phyloP scores from a whole-genome alignment of 345 rosid species.

The Eutrema yunnanense region DNA sequence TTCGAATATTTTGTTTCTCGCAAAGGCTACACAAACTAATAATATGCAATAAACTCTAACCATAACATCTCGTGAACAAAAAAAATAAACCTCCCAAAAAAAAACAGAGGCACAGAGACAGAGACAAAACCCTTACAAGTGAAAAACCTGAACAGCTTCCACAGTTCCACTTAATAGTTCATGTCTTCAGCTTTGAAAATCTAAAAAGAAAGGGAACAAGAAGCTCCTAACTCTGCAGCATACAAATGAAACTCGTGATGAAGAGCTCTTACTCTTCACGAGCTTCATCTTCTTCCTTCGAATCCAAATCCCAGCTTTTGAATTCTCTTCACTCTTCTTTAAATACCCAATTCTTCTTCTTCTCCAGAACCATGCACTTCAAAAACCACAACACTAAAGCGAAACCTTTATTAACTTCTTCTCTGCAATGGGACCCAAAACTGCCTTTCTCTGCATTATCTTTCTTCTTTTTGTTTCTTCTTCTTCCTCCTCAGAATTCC shows the following conservation, averaged over 20 bases:
- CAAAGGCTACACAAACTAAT: conserved; percentile 12
- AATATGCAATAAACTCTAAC: conserved; percentile 39
- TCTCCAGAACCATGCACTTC: conserved; percentile 38
- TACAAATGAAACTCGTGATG: conserved; percentile 89
- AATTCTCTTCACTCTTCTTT: conserved; percentile 45
- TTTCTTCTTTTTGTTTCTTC: conserved; percentile 32
- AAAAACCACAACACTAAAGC: conserved; percentile 4
- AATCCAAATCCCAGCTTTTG: conserved; percentile 30
- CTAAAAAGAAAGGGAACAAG: conserved; percentile 10
- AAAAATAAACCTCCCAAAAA: background rate
- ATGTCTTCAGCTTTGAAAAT: conserved; percentile 20
- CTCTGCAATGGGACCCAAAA: conserved; percentile 36
- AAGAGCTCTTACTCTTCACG: conserved; percentile 90
- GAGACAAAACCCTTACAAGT: conserved; percentile 15
- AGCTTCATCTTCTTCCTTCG: conserved; percentile 56
- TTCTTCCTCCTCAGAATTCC: conserved; percentile 27
- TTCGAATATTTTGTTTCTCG: background rate
- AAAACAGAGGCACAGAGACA: conserved; percentile 4
- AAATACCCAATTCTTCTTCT: conserved; percentile 43
- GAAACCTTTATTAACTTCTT: conserved; percentile 1
- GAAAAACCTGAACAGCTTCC: conserved; percentile 16
- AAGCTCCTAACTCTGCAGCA: conserved; percentile 32
- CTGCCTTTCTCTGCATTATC: conserved; percentile 16
- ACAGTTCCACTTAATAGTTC: conserved; percentile 14
- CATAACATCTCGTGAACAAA: conserved; percentile 61